Conservation (phyloP, 2,329 filamentous ascomycete species). For the Clonostachys rhizophaga region DNA sequence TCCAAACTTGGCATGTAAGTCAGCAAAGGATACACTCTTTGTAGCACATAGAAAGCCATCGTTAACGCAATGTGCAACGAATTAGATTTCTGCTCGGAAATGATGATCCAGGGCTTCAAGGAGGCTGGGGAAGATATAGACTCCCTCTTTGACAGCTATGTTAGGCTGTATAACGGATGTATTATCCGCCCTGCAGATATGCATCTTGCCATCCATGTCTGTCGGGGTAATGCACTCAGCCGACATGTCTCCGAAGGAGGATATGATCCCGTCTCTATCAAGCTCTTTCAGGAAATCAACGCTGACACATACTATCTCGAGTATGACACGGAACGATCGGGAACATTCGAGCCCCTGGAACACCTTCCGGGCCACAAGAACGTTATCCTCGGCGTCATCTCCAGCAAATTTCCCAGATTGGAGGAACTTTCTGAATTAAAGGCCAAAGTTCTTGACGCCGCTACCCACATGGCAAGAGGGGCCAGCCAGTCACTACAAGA, state of each 20-base stretch:
- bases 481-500: constrained; percentile 57
- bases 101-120: constrained; percentile 51
- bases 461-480: constrained; percentile 63
- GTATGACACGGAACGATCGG: constrained; percentile 58
- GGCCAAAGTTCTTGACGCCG: constrained; percentile 49
- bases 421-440: constrained; percentile 59
- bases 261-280: constrained; percentile 60
- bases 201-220: constrained; percentile 71
- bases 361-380: constrained; percentile 53
- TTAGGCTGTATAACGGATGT: constrained; percentile 69
- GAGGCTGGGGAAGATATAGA: constrained; percentile 44
- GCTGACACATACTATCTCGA: constrained; percentile 63
- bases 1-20: constrained; percentile 37
- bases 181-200: constrained; percentile 61
- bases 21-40: too few species aligned
- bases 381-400: constrained; percentile 58
- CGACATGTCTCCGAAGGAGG: constrained; percentile 60
- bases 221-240: constrained; percentile 60
- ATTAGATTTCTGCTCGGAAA: constrained; percentile 53
- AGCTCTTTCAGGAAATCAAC: constrained; percentile 55
- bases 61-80: too few species aligned
- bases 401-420: constrained; percentile 53
- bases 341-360: constrained; percentile 58
- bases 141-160: constrained; percentile 67
- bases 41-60: too few species aligned